Evolutionary conservation across 2,329 filamentous ascomycete species (phyloP), one percentile per base, ranked within the genome.

Genomic region (Aphanocladium album): DNA sequence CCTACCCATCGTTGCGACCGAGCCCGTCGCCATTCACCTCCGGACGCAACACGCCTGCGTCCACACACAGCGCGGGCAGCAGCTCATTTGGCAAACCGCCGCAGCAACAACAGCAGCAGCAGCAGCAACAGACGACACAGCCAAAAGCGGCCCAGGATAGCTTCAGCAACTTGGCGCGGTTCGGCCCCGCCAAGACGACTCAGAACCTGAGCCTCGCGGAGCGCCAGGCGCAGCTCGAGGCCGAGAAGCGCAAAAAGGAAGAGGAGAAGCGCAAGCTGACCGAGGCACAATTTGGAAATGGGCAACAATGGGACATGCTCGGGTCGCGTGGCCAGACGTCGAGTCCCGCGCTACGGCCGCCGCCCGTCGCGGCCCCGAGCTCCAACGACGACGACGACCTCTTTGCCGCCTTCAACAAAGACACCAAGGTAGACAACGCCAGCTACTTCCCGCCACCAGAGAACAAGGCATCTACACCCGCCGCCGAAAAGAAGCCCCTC

Each of bases 181-280:
- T 89, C 68, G 73, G 72, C 17, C 66, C 72, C 6, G 76, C 81
- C 55, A 87, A 87, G 71, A 75, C 76, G 58, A 83, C 82, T 33
- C 88, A 86, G 72, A 95, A 89, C 64, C 79, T 97, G 17, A 89
- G 85, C 63, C 76, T 96, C 65, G 84, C 89, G 65, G 90, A 96
- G 73, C 88, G 91, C 68, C 90, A 91, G 73, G 83, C 85, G 64
- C 84, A 83, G 62, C 73, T 89, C 41, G 82, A 86, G 64, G 82
- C 80, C 4, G 85, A 88, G 73, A 90, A 85, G 74, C 79, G 82
- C 37, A 84, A 79, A 71, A 90, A 93, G 71, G 89, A 92, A 63
- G 88, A 88, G 62, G 88, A 93, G 71, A 84, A 85, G 70, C 84
- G 82, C 68, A 88, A 82, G 68, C 84, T 87, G 71, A 83, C 87